phyloP scores from a whole-genome alignment of 2,329 filamentous ascomycete species.

The Dothidotthia symphoricarpi region DNA sequence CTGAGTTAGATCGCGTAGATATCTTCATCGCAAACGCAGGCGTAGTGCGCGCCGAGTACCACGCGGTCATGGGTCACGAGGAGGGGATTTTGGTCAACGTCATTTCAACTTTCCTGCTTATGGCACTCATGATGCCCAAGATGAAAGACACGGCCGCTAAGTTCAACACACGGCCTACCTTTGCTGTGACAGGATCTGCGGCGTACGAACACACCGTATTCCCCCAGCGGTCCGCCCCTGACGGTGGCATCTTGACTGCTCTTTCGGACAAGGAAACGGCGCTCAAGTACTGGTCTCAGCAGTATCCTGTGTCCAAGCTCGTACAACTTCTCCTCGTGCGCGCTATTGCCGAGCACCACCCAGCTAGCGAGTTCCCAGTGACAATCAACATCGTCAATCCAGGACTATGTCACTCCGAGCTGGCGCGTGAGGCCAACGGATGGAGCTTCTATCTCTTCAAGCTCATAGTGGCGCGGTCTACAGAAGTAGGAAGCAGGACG shows the following conservation, averaged over 20 bases:
- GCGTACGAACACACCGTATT: conserved; percentile 13
- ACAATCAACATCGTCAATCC: conserved; percentile 32
- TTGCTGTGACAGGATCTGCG: conserved; percentile 15
- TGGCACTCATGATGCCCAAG: conserved; percentile 46
- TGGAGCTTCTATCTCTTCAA: conserved; percentile 14
- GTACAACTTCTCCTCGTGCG: conserved; percentile 24
- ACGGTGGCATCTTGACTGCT: conserved; percentile 18
- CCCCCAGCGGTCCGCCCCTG: conserved; percentile 13
- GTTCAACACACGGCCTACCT: conserved; percentile 11
- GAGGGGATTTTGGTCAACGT: conserved; percentile 56
- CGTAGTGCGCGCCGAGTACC: conserved; percentile 18
- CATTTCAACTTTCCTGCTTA: conserved; percentile 50
- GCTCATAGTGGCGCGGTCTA: conserved; percentile 31
- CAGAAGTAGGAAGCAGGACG: conserved; percentile 42
- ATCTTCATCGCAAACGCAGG: conserved; percentile 38
- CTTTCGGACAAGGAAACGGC: conserved; percentile 13
- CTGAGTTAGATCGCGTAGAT: conserved; percentile 29
- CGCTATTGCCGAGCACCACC: conserved; percentile 11
- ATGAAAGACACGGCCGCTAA: conserved; percentile 19
- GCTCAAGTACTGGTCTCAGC: conserved; percentile 8
- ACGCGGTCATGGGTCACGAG: conserved; percentile 29
- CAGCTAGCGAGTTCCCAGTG: conserved; percentile 13
- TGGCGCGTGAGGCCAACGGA: conserved; percentile 35
- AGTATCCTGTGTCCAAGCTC: conserved; percentile 28
- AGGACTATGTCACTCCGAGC: conserved; percentile 21